Evolutionary conservation across 768 basidiomycete genomes (phyloP).

Genomic region (Trametes elegans): DNA sequence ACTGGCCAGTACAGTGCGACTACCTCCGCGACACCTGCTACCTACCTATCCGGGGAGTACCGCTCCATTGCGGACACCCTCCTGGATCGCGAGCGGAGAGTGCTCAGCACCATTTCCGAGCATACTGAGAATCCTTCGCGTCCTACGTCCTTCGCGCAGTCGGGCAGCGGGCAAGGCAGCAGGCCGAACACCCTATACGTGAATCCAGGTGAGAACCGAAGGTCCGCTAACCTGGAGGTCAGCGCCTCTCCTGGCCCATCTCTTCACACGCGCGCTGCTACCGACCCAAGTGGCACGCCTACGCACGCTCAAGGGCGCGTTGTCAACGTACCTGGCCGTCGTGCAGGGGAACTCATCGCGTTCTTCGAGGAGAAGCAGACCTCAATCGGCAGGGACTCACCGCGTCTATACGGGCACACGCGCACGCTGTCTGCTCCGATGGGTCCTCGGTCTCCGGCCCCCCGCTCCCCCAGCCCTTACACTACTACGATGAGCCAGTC

Average conservation of each 20-base stretch:
- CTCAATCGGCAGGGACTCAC: constrained; percentile 30
- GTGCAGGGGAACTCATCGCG: constrained; percentile 70
- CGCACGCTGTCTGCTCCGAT: constrained; percentile 49
- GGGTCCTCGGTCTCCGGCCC: constrained; percentile 31
- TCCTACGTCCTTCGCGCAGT: constrained; percentile 42
- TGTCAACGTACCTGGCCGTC: constrained; percentile 35
- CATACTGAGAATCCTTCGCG: constrained; percentile 69
- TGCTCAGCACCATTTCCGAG: constrained; percentile 77
- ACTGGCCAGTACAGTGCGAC: constrained; percentile 18
- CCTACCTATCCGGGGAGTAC: constrained; percentile 27
- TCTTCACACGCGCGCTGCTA: constrained; percentile 53
- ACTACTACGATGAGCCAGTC: constrained; percentile 35
- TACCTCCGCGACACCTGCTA: constrained; percentile 32
- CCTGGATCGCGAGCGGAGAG: constrained; percentile 42
- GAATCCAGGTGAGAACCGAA: constrained; percentile 44
- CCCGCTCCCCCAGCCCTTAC: constrained; percentile 39
- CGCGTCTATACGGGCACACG: constrained; percentile 42
- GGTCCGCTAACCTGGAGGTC: constrained; percentile 43
- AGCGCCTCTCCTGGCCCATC: constrained; percentile 34
- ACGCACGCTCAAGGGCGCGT: constrained; percentile 34
- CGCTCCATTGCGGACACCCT: constrained; percentile 39
- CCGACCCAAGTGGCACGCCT: constrained; percentile 49
- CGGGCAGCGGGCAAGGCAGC: constrained; percentile 32
- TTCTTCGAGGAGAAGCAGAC: constrained; percentile 61
- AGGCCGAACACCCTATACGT: constrained; percentile 36